Conservation (phyloP, 176 grass and related monocot species). For the Oryza coarctata region DNA sequence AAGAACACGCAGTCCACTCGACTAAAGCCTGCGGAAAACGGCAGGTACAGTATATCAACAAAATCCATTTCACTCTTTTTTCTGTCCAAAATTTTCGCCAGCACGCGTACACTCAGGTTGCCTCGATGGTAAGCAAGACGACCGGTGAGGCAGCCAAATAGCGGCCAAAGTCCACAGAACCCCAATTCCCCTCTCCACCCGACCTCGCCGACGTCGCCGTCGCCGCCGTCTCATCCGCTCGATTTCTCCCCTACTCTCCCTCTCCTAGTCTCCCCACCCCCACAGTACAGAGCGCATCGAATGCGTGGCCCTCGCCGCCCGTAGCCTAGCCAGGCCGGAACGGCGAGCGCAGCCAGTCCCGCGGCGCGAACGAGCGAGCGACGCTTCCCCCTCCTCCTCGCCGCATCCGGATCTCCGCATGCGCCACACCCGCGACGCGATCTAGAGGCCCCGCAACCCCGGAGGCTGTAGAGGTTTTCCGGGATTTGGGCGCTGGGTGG, state of each 20-base stretch:
- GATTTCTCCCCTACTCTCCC: neutral
- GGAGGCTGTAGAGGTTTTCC: neutral
- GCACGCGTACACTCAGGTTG: neutral
- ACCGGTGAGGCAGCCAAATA: neutral
- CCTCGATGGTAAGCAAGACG: conserved; percentile 37
- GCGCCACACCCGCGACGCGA: conserved; percentile 29
- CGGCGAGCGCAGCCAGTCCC: neutral
- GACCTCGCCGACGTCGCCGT: conserved; percentile 27
- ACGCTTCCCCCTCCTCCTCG: neutral
- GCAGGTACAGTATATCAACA: neutral
- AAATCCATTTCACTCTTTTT: neutral
- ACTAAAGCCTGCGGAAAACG: too few relatives aligned
- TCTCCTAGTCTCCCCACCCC: neutral
- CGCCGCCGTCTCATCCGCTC: conserved; percentile 9
- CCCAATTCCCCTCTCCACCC: neutral
- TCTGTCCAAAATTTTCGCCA: neutral
- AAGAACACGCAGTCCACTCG: too few relatives aligned
- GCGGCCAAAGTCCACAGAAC: conserved; percentile 18
- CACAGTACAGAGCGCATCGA: conserved; percentile 7
- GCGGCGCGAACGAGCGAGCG: neutral
- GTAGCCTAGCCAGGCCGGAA: neutral
- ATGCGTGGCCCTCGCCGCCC: conserved; percentile 13
- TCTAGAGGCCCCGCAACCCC: conserved; percentile 31
- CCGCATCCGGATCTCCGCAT: conserved; percentile 56
- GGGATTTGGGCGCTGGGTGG: neutral